Evolutionary conservation across 139 green algal species (phyloP).

Genomic region (Asterochloris sp.): DNA sequence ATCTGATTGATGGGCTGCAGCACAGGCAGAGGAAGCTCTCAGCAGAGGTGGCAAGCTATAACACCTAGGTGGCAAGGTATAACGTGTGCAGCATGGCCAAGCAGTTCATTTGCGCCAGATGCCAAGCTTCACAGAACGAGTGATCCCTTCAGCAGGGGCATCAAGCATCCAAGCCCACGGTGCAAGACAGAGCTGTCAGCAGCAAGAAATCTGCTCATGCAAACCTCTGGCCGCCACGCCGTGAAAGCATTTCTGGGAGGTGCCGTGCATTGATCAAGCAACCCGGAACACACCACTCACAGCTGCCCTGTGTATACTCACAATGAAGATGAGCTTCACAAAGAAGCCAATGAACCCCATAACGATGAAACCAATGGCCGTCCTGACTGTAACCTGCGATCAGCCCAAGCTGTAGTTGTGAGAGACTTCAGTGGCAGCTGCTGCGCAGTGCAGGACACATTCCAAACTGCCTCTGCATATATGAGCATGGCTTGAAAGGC

Average conservation of each 20-base stretch:
- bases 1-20: slow-evolving; percentile 85
- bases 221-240: background rate
- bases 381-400: slow-evolving; percentile 65
- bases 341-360: slow-evolving; percentile 99
- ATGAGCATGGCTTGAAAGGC: too few species aligned
- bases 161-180: background rate
- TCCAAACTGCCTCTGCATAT: too few species aligned
- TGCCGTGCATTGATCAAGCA: background rate
- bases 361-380: slow-evolving; percentile 85
- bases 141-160: too few species aligned
- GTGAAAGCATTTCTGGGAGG: background rate
- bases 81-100: too few species aligned
- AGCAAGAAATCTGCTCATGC: background rate
- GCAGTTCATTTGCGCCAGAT: too few species aligned
- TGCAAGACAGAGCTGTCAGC: background rate
- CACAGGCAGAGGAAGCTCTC: background rate
- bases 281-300: background rate
- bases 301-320: slow-evolving; percentile 37
- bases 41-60: background rate
- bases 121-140: too few species aligned
- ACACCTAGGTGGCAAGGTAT: background rate
- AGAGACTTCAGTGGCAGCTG: too few species aligned
- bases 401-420: too few species aligned
- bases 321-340: slow-evolving; percentile 95
- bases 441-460: too few species aligned